These are phyloP conservation scores for Tylopilus felleus DNA, from an alignment of 768 basidiomycete genomes.

Conservation along the genomic window DNA sequence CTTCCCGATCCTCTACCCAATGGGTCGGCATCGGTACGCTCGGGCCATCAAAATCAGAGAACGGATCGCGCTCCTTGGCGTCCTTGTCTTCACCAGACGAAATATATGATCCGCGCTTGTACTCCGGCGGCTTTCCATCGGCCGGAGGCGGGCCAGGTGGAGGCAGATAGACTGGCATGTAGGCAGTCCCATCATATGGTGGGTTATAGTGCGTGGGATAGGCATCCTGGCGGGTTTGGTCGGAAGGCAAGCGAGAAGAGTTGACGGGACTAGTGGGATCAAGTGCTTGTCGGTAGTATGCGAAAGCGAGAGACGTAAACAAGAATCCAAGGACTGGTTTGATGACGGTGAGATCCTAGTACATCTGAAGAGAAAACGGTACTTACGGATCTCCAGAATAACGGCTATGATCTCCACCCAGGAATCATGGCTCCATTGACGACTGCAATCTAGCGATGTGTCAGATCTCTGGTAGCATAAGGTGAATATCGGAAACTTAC, in stretches of 20 bases:
- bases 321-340: slow-evolving; percentile 52
- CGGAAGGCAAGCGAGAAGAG: slow-evolving; percentile 40
- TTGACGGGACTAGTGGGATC: slow-evolving; percentile 63
- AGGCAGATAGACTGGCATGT: slow-evolving; percentile 41
- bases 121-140: slow-evolving; percentile 50
- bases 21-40: slow-evolving; percentile 33
- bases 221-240: slow-evolving; percentile 35
- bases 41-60: slow-evolving; percentile 46
- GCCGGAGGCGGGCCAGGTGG: slow-evolving; percentile 50
- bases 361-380: too few species aligned
- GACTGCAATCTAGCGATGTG: slow-evolving; percentile 53
- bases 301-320: slow-evolving; percentile 64
- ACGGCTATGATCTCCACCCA: slow-evolving; percentile 66
- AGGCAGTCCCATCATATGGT: slow-evolving; percentile 42
- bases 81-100: slow-evolving; percentile 29
- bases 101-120: slow-evolving; percentile 37
- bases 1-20: slow-evolving; percentile 44
- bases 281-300: slow-evolving; percentile 71
- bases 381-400: slow-evolving; percentile 56
- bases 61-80: slow-evolving; percentile 49
- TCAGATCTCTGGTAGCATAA: slow-evolving; percentile 5
- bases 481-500: slow-evolving; percentile 35
- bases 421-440: slow-evolving; percentile 59
- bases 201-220: slow-evolving; percentile 56
- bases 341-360: neutral